phyloP scores from a whole-genome alignment of 192 early-diverging fungal genomes.

The Backusella morwellensis region DNA sequence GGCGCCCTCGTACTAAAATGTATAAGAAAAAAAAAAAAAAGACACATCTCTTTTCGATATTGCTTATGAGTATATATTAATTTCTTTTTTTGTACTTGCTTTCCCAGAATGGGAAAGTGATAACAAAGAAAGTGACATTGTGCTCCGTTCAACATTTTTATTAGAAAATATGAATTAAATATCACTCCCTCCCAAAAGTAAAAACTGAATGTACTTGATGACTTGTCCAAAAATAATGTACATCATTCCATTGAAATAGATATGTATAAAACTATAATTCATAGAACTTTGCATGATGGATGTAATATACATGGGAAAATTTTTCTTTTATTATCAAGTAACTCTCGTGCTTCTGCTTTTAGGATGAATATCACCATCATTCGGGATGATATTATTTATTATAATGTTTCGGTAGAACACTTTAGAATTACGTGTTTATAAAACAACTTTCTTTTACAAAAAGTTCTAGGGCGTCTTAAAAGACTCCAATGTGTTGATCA shows the following conservation, averaged over 20 bases:
- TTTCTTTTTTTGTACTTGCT: background rate
- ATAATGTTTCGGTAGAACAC: background rate
- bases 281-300: no score
- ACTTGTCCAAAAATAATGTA: background rate
- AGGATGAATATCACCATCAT: background rate
- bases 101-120: background rate
- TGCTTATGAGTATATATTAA: background rate
- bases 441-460: background rate
- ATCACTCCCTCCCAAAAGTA: background rate
- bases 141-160: background rate
- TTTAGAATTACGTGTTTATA: background rate
- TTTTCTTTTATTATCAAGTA: background rate
- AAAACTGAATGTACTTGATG: background rate
- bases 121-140: no score
- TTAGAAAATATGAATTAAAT: background rate
- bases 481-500: no score
- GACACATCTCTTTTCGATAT: no score
- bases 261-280: background rate
- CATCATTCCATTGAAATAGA: background rate
- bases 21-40: no score
- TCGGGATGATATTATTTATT: background rate
- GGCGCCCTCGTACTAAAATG: no score
- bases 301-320: no score
- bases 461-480: no score
- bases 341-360: background rate